Evolutionary conservation across 2,329 filamentous ascomycete species (phyloP).

Genomic region (Alternaria ethzedia): DNA sequence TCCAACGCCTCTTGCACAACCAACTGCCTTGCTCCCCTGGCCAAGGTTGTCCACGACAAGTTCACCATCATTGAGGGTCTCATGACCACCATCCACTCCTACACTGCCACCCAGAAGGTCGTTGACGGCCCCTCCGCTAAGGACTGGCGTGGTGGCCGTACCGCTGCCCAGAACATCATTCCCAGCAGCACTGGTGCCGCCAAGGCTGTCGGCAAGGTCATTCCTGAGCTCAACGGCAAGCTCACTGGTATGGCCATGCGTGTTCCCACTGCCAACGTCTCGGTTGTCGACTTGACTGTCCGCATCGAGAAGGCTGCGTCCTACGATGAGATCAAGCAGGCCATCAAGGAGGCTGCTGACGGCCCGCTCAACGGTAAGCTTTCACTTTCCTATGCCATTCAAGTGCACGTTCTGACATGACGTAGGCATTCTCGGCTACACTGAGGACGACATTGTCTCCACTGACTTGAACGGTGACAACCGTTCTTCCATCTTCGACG

Average conservation of each 20-base stretch:
- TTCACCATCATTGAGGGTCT: conserved; percentile 97
- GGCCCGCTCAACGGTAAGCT: conserved; percentile 82
- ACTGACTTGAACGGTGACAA: conserved; percentile 91
- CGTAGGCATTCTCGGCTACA: conserved; percentile 86
- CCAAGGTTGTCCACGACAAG: conserved; percentile 99
- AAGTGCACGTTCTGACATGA: conserved; percentile 24
- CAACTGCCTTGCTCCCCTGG: conserved; percentile 99
- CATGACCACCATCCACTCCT: conserved; percentile 99
- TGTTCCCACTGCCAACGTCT: conserved; percentile 98
- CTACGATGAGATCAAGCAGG: conserved; percentile 92
- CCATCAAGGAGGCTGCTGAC: conserved; percentile 83
- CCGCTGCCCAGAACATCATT: conserved; percentile 99
- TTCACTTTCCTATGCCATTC: neutral
- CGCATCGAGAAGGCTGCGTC: conserved; percentile 88
- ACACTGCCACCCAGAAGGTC: conserved; percentile 99
- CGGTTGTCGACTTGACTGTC: conserved; percentile 95
- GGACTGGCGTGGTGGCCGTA: conserved; percentile 99
- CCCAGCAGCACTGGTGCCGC: conserved; percentile 98
- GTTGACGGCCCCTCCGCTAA: conserved; percentile 97
- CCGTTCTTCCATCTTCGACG: conserved; percentile 97
- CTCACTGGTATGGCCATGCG: conserved; percentile 99
- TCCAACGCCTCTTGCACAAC: conserved; percentile 99
- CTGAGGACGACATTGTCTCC: conserved; percentile 96
- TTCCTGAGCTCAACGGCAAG: conserved; percentile 97
- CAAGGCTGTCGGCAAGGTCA: conserved; percentile 99